Evolutionary conservation across 805 yeast species (phyloP).

Genomic region (Candida hispaniensis): DNA sequence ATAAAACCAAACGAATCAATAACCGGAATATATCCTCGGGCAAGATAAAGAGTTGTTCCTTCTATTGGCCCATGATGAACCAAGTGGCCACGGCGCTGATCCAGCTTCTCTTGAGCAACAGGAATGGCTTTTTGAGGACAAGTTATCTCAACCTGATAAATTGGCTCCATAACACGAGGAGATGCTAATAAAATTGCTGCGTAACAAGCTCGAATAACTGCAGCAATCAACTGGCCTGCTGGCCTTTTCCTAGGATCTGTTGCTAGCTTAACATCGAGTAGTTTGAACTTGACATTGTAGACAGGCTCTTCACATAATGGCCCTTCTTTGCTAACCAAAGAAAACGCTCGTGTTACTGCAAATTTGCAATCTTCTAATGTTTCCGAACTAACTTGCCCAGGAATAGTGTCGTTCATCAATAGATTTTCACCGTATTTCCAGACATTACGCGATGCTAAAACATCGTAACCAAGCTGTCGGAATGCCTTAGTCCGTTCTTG

Average conservation of each 20-base stretch:
- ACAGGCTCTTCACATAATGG: conserved; percentile 87
- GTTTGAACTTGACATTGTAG: conserved; percentile 55
- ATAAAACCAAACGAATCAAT: conserved; percentile 87
- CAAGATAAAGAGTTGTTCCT: conserved; percentile 57
- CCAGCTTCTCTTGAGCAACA: conserved; percentile 41
- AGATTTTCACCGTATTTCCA: conserved; percentile 69
- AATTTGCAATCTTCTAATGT: conserved; percentile 38
- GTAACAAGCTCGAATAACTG: conserved; percentile 75
- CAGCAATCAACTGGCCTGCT: conserved; percentile 66
- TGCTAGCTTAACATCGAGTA: conserved; percentile 50
- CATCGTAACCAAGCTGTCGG: conserved; percentile 58
- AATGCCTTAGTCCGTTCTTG: no score
- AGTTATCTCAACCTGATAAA: conserved; percentile 48
- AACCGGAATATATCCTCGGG: conserved; percentile 66
- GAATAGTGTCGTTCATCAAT: conserved; percentile 59
- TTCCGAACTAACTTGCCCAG: conserved; percentile 55
- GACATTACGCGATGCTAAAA: conserved; percentile 67
- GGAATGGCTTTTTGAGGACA: conserved; percentile 41
- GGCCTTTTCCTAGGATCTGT: conserved; percentile 39
- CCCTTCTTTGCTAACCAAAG: conserved; percentile 76
- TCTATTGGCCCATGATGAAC: conserved; percentile 44
- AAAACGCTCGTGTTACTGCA: conserved; percentile 63
- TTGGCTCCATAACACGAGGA: conserved; percentile 76
- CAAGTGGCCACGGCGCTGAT: conserved; percentile 59
- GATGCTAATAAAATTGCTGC: conserved; percentile 66